phyloP scores from a whole-genome alignment of 768 basidiomycete species.

The Termitomyces titanicus region DNA sequence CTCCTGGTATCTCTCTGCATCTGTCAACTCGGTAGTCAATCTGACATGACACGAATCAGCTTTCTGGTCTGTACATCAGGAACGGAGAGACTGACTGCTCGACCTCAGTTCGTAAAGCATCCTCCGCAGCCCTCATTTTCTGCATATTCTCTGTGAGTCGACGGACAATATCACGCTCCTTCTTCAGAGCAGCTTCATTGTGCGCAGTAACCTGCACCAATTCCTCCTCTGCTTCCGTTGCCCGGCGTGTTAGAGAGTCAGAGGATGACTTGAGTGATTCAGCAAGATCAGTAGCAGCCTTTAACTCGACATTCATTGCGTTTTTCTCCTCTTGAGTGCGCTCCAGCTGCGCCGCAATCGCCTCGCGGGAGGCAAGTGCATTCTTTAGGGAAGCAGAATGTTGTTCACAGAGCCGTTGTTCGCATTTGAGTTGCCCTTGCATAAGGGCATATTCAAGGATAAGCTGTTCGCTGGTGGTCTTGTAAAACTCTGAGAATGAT shows the following conservation, averaged over 20 bases:
- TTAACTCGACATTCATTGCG: slow-evolving; percentile 14
- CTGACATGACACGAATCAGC: slow-evolving; percentile 18
- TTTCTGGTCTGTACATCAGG: neutral
- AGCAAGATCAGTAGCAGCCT: slow-evolving; percentile 18
- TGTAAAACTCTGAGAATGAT: slow-evolving; percentile 33
- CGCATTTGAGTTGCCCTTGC: slow-evolving; percentile 25
- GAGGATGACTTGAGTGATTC: slow-evolving; percentile 18
- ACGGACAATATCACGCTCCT: slow-evolving; percentile 43
- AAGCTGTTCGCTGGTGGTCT: slow-evolving; percentile 31
- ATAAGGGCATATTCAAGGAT: slow-evolving; percentile 24
- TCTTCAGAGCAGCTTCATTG: slow-evolving; percentile 35
- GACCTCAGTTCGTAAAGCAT: slow-evolving; percentile 63
- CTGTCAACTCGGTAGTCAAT: slow-evolving; percentile 47
- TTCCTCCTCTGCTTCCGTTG: slow-evolving; percentile 23
- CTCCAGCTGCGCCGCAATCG: slow-evolving; percentile 39
- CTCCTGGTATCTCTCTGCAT: slow-evolving; percentile 63
- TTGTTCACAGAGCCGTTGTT: slow-evolving; percentile 26
- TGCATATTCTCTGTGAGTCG: slow-evolving; percentile 48
- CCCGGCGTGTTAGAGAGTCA: slow-evolving; percentile 17
- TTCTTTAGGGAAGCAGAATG: slow-evolving; percentile 35
- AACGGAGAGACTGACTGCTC: slow-evolving; percentile 48
- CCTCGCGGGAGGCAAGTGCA: slow-evolving; percentile 37
- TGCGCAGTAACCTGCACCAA: slow-evolving; percentile 21
- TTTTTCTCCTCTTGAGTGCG: slow-evolving; percentile 33
- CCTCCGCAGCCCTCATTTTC: slow-evolving; percentile 62